Base-by-base conservation (phyloP, 129 eudicot genomes). In the Artemisia argyi region DNA sequence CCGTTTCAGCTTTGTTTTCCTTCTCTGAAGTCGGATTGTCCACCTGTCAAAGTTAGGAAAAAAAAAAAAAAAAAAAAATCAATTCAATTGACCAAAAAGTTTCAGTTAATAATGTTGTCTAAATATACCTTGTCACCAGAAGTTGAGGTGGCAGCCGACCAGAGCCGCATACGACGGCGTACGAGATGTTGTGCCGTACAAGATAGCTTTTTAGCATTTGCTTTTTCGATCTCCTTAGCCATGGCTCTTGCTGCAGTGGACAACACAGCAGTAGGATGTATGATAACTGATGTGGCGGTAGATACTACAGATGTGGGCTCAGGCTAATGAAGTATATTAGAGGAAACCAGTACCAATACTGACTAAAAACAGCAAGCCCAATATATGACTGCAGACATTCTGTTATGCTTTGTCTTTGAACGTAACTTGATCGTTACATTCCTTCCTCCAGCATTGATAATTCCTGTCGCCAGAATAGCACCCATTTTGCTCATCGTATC, bases 401-500 rank as follows among this genome's bases (percentile, higher is more conserved):
- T 87, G 66, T 92, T 96, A 55, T 92, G 98, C 52, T 89, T 92
- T 20, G 96, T 81, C 78, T 92, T 92, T 15, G 98, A 92, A 57
- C 87, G 92, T 66, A 92, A 49, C 76, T 88, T 89, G 20, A 92
- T 92, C 3, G 98, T 89, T 55, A 92, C 98, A 71, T 92, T 92
- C 78, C 98, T 85, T 60, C 98, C 98, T 47, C 98, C 98, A 16
- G 98, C 98, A 82, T 92, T 96, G 5, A 92, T 86, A 50, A 92
- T 92, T 55, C 98, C 98, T 7, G 95, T 89, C 57, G 98, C 98
- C 32, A 92, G 75, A 74, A 92, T 92, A 47, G 98, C 96, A 32
- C 98, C 98, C 98, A 92, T 92, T 82, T 92, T 92, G 83, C 98
- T 92, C 96, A 92, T 89, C 13, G 96, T 92, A 57, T 87, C 98